phyloP scores from a whole-genome alignment of 2,329 filamentous ascomycete genomes.

The Cytospora piceicola region DNA sequence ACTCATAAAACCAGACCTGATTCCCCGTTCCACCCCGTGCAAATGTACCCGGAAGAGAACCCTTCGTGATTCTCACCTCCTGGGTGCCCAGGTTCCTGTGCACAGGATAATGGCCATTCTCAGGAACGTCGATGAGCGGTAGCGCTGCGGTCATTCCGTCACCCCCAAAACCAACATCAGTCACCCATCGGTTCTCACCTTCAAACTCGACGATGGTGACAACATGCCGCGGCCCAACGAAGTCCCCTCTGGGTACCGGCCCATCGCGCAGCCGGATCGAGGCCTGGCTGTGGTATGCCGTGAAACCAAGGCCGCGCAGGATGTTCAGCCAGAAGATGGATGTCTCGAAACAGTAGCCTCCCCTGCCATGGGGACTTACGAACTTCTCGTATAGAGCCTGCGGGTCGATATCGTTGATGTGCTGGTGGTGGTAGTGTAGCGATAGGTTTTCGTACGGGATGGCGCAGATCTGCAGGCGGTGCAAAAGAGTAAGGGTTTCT shows the following conservation, averaged over 20 bases:
- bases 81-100: conserved; percentile 57
- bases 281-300: conserved; percentile 51
- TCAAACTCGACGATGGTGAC: conserved; percentile 62
- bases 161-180: conserved; percentile 69
- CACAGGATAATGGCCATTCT: conserved; percentile 41
- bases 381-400: conserved; percentile 55
- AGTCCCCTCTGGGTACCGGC: conserved; percentile 48
- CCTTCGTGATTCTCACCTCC: conserved; percentile 57
- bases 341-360: conserved; percentile 66
- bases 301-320: conserved; percentile 36
- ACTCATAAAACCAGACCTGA: conserved; percentile 67
- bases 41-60: conserved; percentile 46
- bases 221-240: conserved; percentile 54
- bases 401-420: conserved; percentile 49
- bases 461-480: conserved; percentile 51
- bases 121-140: conserved; percentile 42
- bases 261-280: conserved; percentile 48
- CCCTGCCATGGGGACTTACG: conserved; percentile 46
- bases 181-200: conserved; percentile 52
- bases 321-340: conserved; percentile 53
- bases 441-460: conserved; percentile 62
- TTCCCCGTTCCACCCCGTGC: conserved; percentile 45
- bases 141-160: conserved; percentile 63
- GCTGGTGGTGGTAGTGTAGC: conserved; percentile 53
- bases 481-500: conserved; percentile 44